Evolutionary conservation across 2,329 filamentous ascomycete species (phyloP), one percentile per base, ranked within the genome.

Genomic region (Thermomyces lanuginosus): DNA sequence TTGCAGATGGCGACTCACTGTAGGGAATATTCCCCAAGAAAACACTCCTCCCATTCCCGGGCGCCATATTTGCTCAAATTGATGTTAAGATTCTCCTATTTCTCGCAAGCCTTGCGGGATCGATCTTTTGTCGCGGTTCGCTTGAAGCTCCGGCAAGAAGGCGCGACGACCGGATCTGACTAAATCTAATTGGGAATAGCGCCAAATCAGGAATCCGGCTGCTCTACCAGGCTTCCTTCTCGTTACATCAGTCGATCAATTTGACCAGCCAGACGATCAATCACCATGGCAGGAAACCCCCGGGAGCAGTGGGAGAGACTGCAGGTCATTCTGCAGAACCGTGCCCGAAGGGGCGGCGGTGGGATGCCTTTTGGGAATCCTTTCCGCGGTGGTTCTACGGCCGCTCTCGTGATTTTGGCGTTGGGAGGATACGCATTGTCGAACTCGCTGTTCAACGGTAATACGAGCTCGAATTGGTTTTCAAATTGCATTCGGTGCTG

Each of bases 1-100:
- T 75, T 78, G 55, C 83, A 84, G n/a, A 76, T 74, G 40, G 82
- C 8, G 72, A 76, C 48, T 74, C 76, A 56, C 80, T 42, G 66
- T 69, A 50, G 64, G 80, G 76, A 69, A 82, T 50, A 42, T 66
- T 61, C 31, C 58, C 58, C 33, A 61, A 40, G 32, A 61, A 61
- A 16, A 61, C 55, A 31, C 53, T 59, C 42, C 58, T 57, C 31
- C 55, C 53, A 29, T 44, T 43, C 35, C 54, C 55, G 29, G 58
- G 53, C 31, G 56, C 52, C 56, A 61, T 60, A 21, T 29, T 45
- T 40, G 32, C 14, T 24, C 33, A 33, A 19, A 10, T 3, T 20
- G 18, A 20, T 10, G 18, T 10, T 10, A 20, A 20, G 10, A 7
- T 10, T 20, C n/a, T n/a, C n/a, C n/a, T n/a, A n/a, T n/a, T n/a